These are phyloP conservation scores for Fomitopsis betulina DNA, from an alignment of 1,284 basidiomycete species.

Conservation along the genomic window DNA sequence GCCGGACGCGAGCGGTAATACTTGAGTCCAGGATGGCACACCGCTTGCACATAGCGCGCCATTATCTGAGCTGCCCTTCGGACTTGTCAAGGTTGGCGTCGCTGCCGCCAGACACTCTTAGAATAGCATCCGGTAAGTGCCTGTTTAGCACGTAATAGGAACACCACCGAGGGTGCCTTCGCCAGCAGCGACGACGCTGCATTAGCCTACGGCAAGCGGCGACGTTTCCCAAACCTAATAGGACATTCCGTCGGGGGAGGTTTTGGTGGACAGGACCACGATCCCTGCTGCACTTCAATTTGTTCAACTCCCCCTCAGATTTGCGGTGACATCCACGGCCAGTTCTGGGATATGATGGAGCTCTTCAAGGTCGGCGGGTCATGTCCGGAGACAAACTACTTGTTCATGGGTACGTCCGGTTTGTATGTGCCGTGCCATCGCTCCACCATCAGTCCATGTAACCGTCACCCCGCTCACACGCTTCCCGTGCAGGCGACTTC, in stretches of 20 bases:
- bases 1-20: not conserved
- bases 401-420: constrained; percentile 87
- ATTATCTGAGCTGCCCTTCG: not conserved
- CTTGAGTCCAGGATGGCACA: constrained; percentile 1
- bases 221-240: too few species aligned
- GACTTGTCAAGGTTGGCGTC: not conserved
- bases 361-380: constrained; percentile 93
- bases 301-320: constrained; percentile 48
- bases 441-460: not conserved
- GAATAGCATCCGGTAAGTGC: not conserved
- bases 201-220: too few species aligned
- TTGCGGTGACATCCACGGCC: constrained; percentile 98
- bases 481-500: constrained; percentile 68
- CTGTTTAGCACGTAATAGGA: not conserved
- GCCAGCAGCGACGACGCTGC: not conserved
- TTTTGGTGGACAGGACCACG: not conserved
- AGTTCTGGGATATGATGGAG: constrained; percentile 98
- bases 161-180: not conserved
- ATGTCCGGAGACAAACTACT: constrained; percentile 95
- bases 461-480: not conserved
- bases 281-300: not conserved
- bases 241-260: too few species aligned
- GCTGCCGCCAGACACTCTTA: not conserved
- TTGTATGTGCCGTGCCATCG: not conserved
- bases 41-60: not conserved